Evolutionary conservation across 495 filamentous ascomycete species (phyloP).

Genomic region (Pyrenopolyporus hunteri): DNA sequence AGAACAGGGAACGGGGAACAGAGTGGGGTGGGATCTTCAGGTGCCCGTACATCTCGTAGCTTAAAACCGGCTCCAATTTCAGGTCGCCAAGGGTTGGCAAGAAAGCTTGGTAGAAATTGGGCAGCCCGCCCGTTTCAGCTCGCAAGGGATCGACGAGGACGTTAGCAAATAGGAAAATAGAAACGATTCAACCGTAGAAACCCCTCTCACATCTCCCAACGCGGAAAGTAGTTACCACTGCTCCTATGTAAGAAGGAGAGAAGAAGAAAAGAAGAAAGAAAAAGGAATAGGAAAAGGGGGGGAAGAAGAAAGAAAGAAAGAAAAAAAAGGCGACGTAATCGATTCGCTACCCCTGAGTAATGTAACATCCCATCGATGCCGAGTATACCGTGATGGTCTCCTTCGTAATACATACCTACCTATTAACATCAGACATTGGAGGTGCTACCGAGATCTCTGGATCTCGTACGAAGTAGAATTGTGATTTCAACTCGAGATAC

Average conservation of each 20-base stretch:
- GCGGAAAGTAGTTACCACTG: too few relatives aligned
- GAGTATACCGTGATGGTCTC: too few relatives aligned
- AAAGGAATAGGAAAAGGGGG: too few relatives aligned
- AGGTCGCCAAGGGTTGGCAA: constrained; percentile 34
- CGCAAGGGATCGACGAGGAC: constrained; percentile 3
- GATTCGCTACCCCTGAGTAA: neutral
- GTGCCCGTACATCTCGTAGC: constrained; percentile 2
- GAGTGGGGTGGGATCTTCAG: constrained; percentile 21
- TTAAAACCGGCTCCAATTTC: constrained; percentile 19
- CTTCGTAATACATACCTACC: too few relatives aligned
- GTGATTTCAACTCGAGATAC: neutral
- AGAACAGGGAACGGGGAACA: constrained; percentile 13
- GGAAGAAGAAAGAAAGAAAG: too few relatives aligned
- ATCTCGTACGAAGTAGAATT: neutral
- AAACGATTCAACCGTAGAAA: constrained; percentile 13
- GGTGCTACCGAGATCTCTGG: neutral
- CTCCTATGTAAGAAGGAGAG: too few relatives aligned
- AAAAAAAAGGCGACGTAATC: neutral
- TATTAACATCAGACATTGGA: too few relatives aligned
- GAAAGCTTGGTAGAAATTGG: constrained; percentile 36
- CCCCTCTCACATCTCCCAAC: constrained; percentile 2
- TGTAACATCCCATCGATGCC: neutral
- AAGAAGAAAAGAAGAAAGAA: too few relatives aligned
- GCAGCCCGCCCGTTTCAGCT: constrained; percentile 16
- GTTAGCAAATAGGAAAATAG: constrained; percentile 24